phyloP scores from a whole-genome alignment of 768 basidiomycete genomes.

The Collybia mongolica region DNA sequence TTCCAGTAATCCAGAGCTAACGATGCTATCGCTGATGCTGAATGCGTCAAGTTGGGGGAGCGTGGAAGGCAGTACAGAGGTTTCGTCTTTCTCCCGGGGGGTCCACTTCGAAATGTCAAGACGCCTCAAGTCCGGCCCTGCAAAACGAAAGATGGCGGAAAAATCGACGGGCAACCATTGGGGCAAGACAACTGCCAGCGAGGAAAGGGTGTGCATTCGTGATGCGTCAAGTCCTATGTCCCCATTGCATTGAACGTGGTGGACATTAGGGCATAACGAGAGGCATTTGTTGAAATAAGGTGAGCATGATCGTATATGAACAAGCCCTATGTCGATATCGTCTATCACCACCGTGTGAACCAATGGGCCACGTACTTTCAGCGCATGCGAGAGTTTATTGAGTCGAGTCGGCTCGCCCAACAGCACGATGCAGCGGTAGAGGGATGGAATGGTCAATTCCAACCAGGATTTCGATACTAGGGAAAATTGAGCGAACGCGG shows the following conservation, averaged over 20 bases:
- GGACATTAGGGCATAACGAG: not conserved
- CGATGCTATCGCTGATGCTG: no score
- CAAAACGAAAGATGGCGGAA: no score
- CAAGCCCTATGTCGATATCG: not conserved
- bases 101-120: no score
- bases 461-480: constrained; percentile 7
- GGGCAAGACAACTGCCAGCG: no score
- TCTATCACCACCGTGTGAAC: constrained; percentile 5
- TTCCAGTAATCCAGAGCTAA: no score
- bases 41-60: no score
- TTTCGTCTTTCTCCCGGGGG: no score
- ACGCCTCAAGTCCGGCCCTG: no score
- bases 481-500: constrained; percentile 1
- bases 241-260: constrained; percentile 4
- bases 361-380: not conserved
- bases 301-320: not conserved
- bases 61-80: no score
- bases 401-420: not conserved
- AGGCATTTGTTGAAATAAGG: constrained; percentile 3
- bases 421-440: constrained; percentile 3
- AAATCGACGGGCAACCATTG: no score
- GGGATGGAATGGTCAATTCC: not conserved
- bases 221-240: not conserved
- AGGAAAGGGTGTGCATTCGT: not conserved
- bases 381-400: not conserved